Percentiles rank a stretch among this genome's conserved stretches.
Evolutionary conservation across 2,329 filamentous ascomycete species (phyloP).

Genomic region (Diaporthe helianthi): DNA sequence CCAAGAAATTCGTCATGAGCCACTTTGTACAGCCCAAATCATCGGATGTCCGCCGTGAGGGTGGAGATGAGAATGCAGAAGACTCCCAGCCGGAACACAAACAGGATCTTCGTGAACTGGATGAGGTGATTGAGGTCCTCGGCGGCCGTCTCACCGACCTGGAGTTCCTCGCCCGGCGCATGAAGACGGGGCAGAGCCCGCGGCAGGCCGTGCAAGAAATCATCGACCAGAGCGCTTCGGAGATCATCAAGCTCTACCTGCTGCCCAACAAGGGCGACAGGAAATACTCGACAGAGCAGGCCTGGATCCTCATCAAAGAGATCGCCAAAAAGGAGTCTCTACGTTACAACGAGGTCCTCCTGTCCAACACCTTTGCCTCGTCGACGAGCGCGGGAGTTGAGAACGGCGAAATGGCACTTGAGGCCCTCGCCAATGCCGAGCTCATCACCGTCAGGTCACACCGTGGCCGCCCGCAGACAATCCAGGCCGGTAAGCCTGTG

Average conservation of each 20-base stretch:
- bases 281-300: conserved; percentile 84
- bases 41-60: conserved; percentile 43
- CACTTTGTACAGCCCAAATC: conserved; percentile 67
- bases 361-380: conserved; percentile 76
- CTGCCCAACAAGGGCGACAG: conserved; percentile 65
- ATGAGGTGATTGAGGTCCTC: conserved; percentile 80
- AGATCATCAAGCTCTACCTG: conserved; percentile 93
- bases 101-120: conserved; percentile 72
- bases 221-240: conserved; percentile 84
- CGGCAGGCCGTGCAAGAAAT: conserved; percentile 85
- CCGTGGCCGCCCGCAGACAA: conserved; percentile 78
- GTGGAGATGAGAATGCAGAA: conserved; percentile 38
- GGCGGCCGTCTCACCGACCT: conserved; percentile 95
- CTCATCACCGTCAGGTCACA: conserved; percentile 78
- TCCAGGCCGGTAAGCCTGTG: conserved; percentile 84
- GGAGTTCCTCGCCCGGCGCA: conserved; percentile 88
- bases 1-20: conserved; percentile 87
- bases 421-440: conserved; percentile 83
- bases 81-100: conserved; percentile 47
- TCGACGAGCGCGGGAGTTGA: conserved; percentile 55
- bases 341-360: conserved; percentile 84
- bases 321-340: conserved; percentile 74
- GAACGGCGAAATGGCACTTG: conserved; percentile 77
- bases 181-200: conserved; percentile 86
- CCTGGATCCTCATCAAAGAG: conserved; percentile 85